These are phyloP conservation scores for Pyrus pyrifolia DNA, from an alignment of 306 rosid genomes.

Conservation along the genomic window DNA sequence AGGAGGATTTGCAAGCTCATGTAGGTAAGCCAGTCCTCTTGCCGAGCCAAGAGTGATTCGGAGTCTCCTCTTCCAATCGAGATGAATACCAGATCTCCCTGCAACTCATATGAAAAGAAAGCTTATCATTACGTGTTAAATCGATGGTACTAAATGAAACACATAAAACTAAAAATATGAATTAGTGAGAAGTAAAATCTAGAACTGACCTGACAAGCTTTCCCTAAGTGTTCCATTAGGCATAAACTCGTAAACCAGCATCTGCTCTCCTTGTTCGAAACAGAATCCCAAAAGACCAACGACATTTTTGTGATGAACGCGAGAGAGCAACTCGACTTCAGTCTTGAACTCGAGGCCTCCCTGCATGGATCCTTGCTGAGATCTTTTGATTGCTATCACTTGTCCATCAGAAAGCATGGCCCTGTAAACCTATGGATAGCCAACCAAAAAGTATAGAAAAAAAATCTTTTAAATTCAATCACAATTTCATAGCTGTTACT, in stretches of 20 bases:
- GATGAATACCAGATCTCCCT: conserved; percentile 71
- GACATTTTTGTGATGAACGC: conserved; percentile 98
- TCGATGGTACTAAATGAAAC: no score
- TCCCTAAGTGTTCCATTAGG: conserved; percentile 80
- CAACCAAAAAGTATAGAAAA: conserved; percentile 5
- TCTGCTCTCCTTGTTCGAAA: conserved; percentile 91
- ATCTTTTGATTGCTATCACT: conserved; percentile 80
- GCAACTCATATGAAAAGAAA: conserved; percentile 16
- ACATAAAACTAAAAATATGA: not conserved
- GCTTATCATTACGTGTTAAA: no score
- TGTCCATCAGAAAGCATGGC: conserved; percentile 70
- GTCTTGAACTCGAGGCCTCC: conserved; percentile 91
- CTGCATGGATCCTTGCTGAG: conserved; percentile 95
- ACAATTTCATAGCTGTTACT: not conserved
- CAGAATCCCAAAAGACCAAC: conserved; percentile 93
- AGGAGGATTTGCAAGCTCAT: conserved; percentile 95
- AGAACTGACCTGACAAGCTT: conserved; percentile 57
- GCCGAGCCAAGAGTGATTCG: conserved; percentile 90
- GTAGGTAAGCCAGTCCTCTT: conserved; percentile 89
- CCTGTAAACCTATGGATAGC: conserved; percentile 56
- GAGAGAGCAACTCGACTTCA: conserved; percentile 89
- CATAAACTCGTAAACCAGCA: conserved; percentile 83
- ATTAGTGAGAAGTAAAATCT: not conserved
- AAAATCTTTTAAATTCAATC: not conserved
- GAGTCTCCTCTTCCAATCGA: conserved; percentile 95